Evolutionary conservation across 1,139 yeast species (phyloP).

Genomic region (Geotrichum phurueaensis): DNA sequence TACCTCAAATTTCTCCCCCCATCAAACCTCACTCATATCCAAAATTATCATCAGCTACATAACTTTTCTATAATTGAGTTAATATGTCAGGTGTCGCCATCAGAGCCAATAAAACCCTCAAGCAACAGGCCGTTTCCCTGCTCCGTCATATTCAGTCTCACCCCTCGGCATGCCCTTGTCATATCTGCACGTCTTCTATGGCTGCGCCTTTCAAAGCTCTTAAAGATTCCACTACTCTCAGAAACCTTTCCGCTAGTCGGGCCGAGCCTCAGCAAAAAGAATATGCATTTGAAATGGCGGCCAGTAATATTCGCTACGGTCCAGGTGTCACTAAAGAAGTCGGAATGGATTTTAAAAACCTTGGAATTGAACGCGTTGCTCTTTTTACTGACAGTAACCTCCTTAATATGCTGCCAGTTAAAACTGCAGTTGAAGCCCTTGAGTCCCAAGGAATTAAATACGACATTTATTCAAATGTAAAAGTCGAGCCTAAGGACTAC

Average conservation of each 20-base stretch:
- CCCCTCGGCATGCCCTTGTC: conserved; percentile 35
- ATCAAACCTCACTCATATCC: too few relatives aligned
- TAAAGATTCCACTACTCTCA: conserved; percentile 19
- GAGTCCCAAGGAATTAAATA: conserved; percentile 36
- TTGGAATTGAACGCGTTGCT: conserved; percentile 32
- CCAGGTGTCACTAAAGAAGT: conserved; percentile 39
- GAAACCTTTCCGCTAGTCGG: conserved; percentile 20
- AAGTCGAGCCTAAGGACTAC: conserved; percentile 39
- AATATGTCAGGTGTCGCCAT: conserved; percentile 7
- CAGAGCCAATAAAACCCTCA: background rate
- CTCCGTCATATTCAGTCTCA: conserved; percentile 32
- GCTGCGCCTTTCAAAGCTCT: conserved; percentile 12
- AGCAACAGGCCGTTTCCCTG: conserved; percentile 16
- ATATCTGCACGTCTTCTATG: conserved; percentile 28
- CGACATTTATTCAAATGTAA: conserved; percentile 37
- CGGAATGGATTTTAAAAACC: conserved; percentile 38
- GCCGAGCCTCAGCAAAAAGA: conserved; percentile 27
- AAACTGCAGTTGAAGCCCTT: conserved; percentile 34
- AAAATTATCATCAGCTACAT: background rate
- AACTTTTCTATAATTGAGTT: background rate
- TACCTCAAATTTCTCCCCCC: too few relatives aligned
- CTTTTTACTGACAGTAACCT: conserved; percentile 22
- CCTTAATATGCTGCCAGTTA: conserved; percentile 32
- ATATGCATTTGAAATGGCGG: conserved; percentile 41
- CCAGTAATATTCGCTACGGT: conserved; percentile 39